These are phyloP conservation scores for Eustoma russellianum DNA, from an alignment of 257 asterid genomes.

Conservation along the genomic window DNA sequence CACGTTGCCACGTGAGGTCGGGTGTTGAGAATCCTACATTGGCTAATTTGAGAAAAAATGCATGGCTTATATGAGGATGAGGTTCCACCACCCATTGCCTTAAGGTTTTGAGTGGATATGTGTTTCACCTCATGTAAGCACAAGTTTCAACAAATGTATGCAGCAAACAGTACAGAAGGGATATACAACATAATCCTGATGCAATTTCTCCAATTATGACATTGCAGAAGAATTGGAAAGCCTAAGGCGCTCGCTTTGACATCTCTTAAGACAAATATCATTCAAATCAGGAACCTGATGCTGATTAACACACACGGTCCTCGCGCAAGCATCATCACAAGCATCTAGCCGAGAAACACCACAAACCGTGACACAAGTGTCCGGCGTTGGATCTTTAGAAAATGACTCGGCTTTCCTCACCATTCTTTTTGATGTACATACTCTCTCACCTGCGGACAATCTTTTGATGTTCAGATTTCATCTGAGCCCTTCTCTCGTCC, in stretches of 20 bases:
- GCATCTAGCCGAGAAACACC: slow-evolving; percentile 97
- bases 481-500: slow-evolving; percentile 83
- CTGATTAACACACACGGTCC: slow-evolving; percentile 84
- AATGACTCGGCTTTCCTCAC: slow-evolving; percentile 84
- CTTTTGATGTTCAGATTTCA: too few relatives aligned
- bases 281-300: slow-evolving; percentile 98
- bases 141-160: too few relatives aligned
- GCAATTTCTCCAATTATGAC: slow-evolving; percentile 10
- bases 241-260: slow-evolving; percentile 89
- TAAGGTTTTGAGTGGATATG: too few relatives aligned
- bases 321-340: slow-evolving; percentile 94
- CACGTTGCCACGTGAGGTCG: too few relatives aligned
- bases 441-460: slow-evolving; percentile 92
- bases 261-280: slow-evolving; percentile 80
- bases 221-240: slow-evolving; percentile 40
- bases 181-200: slow-evolving; percentile 3
- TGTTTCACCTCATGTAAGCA: too few relatives aligned
- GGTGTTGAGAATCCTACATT: too few relatives aligned
- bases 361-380: slow-evolving; percentile 87
- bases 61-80: too few relatives aligned
- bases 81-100: too few relatives aligned
- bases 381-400: slow-evolving; percentile 91
- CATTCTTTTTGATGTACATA: slow-evolving; percentile 94
- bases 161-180: not conserved
- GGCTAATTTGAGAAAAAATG: too few relatives aligned